These are phyloP conservation scores for Amphichorda felina DNA, from an alignment of 2,329 filamentous ascomycete species.

Conservation along the genomic window DNA sequence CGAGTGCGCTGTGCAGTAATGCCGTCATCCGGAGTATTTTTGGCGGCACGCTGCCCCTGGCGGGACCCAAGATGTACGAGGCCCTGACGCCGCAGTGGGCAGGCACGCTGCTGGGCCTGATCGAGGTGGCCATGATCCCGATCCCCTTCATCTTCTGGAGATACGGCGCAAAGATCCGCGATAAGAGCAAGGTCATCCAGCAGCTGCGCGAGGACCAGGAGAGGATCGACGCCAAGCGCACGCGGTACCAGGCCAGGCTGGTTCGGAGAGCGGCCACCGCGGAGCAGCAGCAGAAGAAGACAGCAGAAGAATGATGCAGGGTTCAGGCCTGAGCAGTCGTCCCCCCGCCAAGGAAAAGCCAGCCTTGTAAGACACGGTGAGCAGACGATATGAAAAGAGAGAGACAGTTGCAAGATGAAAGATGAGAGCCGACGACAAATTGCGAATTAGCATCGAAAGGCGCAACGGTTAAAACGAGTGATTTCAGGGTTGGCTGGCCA, in stretches of 20 bases:
- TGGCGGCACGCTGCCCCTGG: constrained; percentile 69
- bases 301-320: too few relatives aligned
- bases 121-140: constrained; percentile 64
- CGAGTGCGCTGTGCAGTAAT: constrained; percentile 70
- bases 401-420: too few relatives aligned
- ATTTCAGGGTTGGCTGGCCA: too few relatives aligned
- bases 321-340: too few relatives aligned
- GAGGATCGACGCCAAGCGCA: constrained; percentile 9
- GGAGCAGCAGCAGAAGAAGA: not conserved
- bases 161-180: constrained; percentile 41
- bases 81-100: constrained; percentile 66
- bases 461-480: too few relatives aligned
- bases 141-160: constrained; percentile 72
- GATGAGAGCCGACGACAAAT: too few relatives aligned
- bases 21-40: constrained; percentile 60
- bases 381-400: not conserved
- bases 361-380: not conserved
- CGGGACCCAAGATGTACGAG: constrained; percentile 60
- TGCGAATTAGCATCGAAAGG: too few relatives aligned
- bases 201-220: constrained; percentile 26
- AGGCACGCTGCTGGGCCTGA: constrained; percentile 59
- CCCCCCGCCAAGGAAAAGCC: not conserved
- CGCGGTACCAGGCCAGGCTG: constrained; percentile 10
- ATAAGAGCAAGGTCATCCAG: constrained; percentile 35
- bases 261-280: constrained; percentile 2